Conservation (phyloP, 345 rosid genomes). For the Populus pruinosa region DNA sequence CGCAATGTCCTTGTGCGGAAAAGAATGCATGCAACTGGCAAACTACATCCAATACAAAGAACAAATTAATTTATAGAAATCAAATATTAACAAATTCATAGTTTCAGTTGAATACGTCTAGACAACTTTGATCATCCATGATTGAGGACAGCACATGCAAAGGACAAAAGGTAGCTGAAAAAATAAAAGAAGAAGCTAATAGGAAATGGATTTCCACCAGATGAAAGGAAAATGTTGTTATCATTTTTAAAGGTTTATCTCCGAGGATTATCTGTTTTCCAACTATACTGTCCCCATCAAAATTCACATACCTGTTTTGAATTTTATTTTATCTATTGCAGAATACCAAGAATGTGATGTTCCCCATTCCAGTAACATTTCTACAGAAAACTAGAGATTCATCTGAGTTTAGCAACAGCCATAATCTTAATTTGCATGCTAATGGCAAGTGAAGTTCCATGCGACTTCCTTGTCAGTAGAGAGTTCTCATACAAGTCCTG, state of each 20-base stretch:
- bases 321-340: not conserved
- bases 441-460: not conserved
- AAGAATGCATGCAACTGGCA: not conserved
- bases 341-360: not conserved
- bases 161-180: not conserved
- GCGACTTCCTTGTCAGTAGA: not conserved
- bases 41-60: not conserved
- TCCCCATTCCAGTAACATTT: slow-evolving; percentile 1
- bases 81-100: not conserved
- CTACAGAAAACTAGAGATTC: slow-evolving; percentile 6
- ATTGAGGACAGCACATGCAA: not conserved
- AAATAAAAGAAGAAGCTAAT: not conserved
- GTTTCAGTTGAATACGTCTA: not conserved
- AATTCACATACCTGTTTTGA: not conserved
- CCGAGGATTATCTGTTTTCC: no score
- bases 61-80: not conserved
- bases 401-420: not conserved
- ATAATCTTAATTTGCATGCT: not conserved
- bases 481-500: not conserved
- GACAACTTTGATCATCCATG: not conserved
- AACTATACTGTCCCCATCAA: not conserved
- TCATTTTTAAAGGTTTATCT: not conserved
- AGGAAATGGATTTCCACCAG: not conserved
- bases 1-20: not conserved
- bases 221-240: not conserved